Percentiles rank a stretch among this genome's conserved stretches.
These are phyloP conservation scores for Pythium coloratum DNA, from an alignment of 352 stramenopile species.

Conservation along the genomic window DNA sequence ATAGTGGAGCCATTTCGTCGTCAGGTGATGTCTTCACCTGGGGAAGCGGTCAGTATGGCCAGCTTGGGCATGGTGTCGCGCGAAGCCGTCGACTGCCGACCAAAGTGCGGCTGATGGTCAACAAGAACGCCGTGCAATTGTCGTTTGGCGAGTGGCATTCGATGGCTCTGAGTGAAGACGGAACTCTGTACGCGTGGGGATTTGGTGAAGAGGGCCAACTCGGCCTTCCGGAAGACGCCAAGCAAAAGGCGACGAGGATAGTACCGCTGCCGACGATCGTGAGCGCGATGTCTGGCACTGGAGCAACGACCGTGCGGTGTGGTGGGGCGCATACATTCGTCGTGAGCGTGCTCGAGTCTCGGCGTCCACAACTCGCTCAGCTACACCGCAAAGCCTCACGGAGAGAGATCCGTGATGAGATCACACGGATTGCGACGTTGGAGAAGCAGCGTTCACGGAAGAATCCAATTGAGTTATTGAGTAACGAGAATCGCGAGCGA, in stretches of 20 bases:
- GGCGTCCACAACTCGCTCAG: constrained; percentile 42
- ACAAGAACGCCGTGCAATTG: constrained; percentile 46
- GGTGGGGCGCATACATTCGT: constrained; percentile 66
- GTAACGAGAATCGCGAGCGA: constrained; percentile 4
- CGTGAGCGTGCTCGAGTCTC: constrained; percentile 61
- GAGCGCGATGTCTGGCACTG: constrained; percentile 51
- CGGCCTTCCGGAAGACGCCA: constrained; percentile 45
- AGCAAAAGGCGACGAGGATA: constrained; percentile 32
- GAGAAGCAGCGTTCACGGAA: constrained; percentile 24
- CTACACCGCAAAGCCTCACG: constrained; percentile 39
- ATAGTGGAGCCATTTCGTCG: constrained; percentile 49
- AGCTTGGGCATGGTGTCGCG: constrained; percentile 46
- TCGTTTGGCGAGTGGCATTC: constrained; percentile 75
- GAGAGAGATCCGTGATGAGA: constrained; percentile 33
- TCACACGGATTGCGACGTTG: constrained; percentile 21
- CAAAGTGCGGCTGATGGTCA: constrained; percentile 44
- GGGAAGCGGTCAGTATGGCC: constrained; percentile 56
- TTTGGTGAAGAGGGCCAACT: constrained; percentile 78
- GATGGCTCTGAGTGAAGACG: constrained; percentile 56
- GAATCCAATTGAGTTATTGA: background rate
- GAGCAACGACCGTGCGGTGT: constrained; percentile 53
- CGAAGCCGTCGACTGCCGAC: constrained; percentile 43
- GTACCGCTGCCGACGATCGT: constrained; percentile 49
- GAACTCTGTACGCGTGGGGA: constrained; percentile 57
- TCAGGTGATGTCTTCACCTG: constrained; percentile 58